Evolutionary conservation across 1,284 basidiomycete species (phyloP), one percentile per base, ranked within the genome.

Genomic region (Ustilago vetiveriae): DNA sequence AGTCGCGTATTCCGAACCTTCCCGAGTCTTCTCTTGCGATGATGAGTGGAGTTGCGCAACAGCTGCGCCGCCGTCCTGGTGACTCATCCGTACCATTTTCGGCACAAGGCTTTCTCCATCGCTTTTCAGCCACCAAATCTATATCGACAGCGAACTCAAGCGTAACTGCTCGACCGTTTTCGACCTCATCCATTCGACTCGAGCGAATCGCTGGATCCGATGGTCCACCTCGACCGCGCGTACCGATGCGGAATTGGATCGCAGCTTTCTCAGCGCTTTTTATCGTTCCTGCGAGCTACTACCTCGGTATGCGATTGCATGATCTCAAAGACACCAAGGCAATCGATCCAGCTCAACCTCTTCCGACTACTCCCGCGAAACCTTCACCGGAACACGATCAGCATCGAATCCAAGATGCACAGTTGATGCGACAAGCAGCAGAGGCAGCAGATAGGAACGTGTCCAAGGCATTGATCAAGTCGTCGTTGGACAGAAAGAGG

Each of bases 231-330:
- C 41, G 45, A 26, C 54, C 54, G 1, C 22, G 44, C 10, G 33
- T 65, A 16, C 62, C 62, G 0, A 19, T 17, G 4, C 53, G 68
- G 3, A 71, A 66, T 47, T 71, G 68, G 68, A 56, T 71, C 42
- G 68, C 68, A 4, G 68, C 68, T 2, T 52, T 66, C 21, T 49
- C 68, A 6, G 58, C 68, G 1, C 58, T 71, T 36, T 47, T 59
- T 36, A 56, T 71, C 36, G 44, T 71, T 0, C 68, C 68, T 5
- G 48, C 46, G 0, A 54, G 57, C 50, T 71, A 66, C 53, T 71
- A 63, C 39, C 23, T 36, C 32, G 68, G 68, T 0, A 56, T 63
- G 53, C 44, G 57, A 1, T 29, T 71, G 30, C 62, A 66, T 26
- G 58, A 71, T 22, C 41, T 60, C 21, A 60, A 57, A 5, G 62